Base-by-base conservation (phyloP, 2,329 filamentous ascomycete genomes). In the Ophiostoma montium region DNA sequence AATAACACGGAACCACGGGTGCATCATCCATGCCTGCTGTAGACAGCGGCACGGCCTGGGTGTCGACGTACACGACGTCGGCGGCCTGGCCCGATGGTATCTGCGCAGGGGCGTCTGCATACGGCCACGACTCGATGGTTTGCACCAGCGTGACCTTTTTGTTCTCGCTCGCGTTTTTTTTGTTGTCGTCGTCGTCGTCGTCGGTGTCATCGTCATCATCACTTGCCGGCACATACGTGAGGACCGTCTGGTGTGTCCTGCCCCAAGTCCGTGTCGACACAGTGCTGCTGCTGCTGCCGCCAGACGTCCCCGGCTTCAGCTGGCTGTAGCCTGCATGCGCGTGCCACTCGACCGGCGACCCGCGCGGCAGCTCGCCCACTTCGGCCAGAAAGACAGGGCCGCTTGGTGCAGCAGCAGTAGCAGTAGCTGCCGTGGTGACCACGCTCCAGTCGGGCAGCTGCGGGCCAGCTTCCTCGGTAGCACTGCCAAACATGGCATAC, bases 281-380 rank as follows among this genome's bases (percentile, higher is more conserved):
- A 39, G 12, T 18, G n/a, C 46, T 32, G 31, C 19, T 35, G 9
- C 13, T 10, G 15, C 48, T 48, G n/a, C 50, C 47, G n/a, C n/a
- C n/a, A n/a, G n/a, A n/a, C n/a, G n/a, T n/a, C 2, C 47, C 44
- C 5, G 52, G 46, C 0, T 15, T 55, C 15, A 64, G 52, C 27
- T 64, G 63, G 12, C 65, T 63, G 7, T 84, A 63, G 0, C 86
- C 84, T 3, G 77, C 60, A 50, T 82, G 75, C 1, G 73, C 81
- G 56, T 86, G 82, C 89, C 90, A 98, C 67, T 98, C 92, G 11
- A 95, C 77, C 35, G 71, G 71, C 27, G 83, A 82, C 15, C 68
- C 70, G 18, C 86, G 76, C 1, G 92, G 92, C 12, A 98, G 70
- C 55, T 80, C 76, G 39, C 81, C 74, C 1, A 95, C 84, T 59